Evolutionary conservation across 768 basidiomycete species (phyloP).

Genomic region (Termitomyces sp.): DNA sequence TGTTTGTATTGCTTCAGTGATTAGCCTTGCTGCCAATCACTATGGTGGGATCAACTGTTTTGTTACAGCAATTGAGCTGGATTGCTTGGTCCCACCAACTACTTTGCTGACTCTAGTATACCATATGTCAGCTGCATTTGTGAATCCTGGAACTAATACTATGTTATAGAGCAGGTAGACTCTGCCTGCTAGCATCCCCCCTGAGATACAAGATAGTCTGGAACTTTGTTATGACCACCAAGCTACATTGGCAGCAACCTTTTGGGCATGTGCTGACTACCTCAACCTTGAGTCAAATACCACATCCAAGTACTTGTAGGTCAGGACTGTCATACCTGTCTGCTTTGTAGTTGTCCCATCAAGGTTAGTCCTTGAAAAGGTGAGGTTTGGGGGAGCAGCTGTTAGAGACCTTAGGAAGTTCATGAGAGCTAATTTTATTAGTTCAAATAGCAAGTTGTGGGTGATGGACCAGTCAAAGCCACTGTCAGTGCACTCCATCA

Average conservation of each 20-base stretch:
- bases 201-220: background rate
- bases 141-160: constrained; percentile 4
- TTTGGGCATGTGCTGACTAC: constrained; percentile 10
- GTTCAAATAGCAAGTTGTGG: no score
- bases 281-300: background rate
- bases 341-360: no score
- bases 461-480: no score
- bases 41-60: constrained; percentile 1
- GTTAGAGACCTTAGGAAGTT: no score
- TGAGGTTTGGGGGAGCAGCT: no score
- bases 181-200: no score
- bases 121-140: constrained; percentile 5
- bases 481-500: no score
- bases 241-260: background rate
- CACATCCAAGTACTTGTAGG: no score
- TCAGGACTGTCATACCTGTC: background rate
- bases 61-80: background rate
- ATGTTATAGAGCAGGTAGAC: constrained; percentile 3
- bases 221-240: constrained; percentile 2
- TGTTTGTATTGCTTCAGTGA: constrained; percentile 2
- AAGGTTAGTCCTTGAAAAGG: no score
- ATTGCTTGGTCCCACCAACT: background rate
- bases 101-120: background rate
- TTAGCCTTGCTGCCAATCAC: background rate
- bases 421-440: no score